Evolutionary conservation across 1,139 yeast species (phyloP), one percentile per base, ranked within the genome.

Genomic region (Yamadazyma kanchanaburiensis): DNA sequence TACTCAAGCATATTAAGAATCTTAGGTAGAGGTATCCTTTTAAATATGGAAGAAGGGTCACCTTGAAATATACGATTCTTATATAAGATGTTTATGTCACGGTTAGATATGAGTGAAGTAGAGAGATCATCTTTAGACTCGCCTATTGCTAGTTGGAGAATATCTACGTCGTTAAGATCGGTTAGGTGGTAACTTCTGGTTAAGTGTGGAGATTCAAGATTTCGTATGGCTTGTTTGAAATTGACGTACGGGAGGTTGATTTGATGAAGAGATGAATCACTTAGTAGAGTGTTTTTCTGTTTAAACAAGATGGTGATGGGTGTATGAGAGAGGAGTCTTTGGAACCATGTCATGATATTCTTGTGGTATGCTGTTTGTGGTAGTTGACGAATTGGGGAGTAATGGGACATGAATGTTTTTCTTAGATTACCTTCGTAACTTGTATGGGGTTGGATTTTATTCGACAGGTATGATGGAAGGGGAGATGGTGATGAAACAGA

Each of bases 231-330:
- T 2, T 33, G 16, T 13, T 36, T 31, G 5, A 60, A 35, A 10
- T 46, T 45, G 3, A 19, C 18, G 4, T 39, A 42, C 6, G 61
- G 54, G 22, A 46, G 37, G 35, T 64, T 57, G 24, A 50, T 33
- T 31, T 58, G 59, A 12, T 40, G 37, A 12, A 63, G 31, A 10
- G 60, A 48, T 1, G 51, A 24, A 5, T 53, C 53, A 2, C 64
- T 51, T 33, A 62, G 55, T 10, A 67, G 49, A 12, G 52, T 35
- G 22, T 58, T 50, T 18, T 42, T 43, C 33, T 60, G 64, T 30
- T 48, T 49, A 5, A 66, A 40, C 5, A 67, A 39, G 11, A 67
- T 36, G 3, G 58, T 39, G 5, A 66, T 43, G 1, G 73, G 73
- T 0, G 70, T 49, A n/a, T 40, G 26, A 4, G 37, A 26, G 5